Conservation (phyloP, 345 rosid genomes). For the Trapa incisa region DNA sequence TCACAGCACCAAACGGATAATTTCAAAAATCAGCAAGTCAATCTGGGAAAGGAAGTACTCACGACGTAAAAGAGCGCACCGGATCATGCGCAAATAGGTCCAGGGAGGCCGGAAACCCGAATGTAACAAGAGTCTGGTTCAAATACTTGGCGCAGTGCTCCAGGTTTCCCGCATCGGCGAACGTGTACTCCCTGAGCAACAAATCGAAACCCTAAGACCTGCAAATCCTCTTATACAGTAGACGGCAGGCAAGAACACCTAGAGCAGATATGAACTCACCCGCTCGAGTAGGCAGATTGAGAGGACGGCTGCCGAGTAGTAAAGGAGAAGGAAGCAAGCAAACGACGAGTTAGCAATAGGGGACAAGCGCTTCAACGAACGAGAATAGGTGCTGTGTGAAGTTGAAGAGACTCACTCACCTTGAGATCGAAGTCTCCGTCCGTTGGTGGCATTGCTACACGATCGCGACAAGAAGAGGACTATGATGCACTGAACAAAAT, state of each 20-base stretch:
- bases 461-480: constrained; percentile 5
- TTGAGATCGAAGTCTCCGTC: constrained; percentile 6
- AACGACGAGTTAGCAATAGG: not conserved
- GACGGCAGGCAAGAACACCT: not conserved
- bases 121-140: constrained; percentile 91
- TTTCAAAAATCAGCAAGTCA: not conserved
- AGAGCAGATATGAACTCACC: constrained; percentile 28
- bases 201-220: constrained; percentile 7
- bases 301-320: constrained; percentile 27
- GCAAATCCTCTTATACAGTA: not conserved
- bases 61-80: constrained; percentile 16
- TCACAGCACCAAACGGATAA: constrained; percentile 1
- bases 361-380: too few species aligned
- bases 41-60: too few species aligned
- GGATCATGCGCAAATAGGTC: constrained; percentile 93
- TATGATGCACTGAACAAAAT: too few species aligned
- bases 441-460: constrained; percentile 4
- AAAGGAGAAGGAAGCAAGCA: not conserved
- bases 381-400: not conserved
- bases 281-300: constrained; percentile 34
- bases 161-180: constrained; percentile 72
- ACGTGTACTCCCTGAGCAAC: constrained; percentile 46
- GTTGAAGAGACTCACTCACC: not conserved
- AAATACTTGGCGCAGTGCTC: constrained; percentile 81
- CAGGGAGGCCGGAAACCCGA: constrained; percentile 85